Conservation (phyloP, 108 stramenopile species). For the Fragilaria radians region DNA sequence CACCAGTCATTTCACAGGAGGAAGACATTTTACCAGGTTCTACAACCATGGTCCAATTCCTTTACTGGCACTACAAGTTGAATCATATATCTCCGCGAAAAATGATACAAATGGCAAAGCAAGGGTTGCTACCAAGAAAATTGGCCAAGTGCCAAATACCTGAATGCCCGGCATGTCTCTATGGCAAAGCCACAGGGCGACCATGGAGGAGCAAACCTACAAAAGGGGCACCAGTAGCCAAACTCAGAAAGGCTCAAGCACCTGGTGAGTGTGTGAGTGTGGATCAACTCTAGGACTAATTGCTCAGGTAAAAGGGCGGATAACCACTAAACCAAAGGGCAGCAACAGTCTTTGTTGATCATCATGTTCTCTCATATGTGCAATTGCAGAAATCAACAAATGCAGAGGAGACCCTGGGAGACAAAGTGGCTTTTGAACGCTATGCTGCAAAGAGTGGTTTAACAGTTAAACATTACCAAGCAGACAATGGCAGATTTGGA, state of each 20-base stretch:
- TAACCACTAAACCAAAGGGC: constrained; percentile 9
- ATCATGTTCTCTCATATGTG: constrained; percentile 16
- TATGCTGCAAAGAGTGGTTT: constrained; percentile 1
- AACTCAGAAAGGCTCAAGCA: neutral
- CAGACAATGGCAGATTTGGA: constrained; percentile 23
- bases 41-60: neutral
- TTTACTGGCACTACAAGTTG: constrained; percentile 20
- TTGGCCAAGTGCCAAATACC: constrained; percentile 11
- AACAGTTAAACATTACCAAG: constrained; percentile 17
- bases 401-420: constrained; percentile 3
- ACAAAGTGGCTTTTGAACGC: constrained; percentile 6
- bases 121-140: constrained; percentile 10
- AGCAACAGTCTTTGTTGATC: constrained; percentile 24
- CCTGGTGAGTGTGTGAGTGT: constrained; percentile 25
- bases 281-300: constrained; percentile 28
- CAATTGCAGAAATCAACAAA: neutral
- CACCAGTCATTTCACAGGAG: neutral
- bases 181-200: constrained; percentile 15
- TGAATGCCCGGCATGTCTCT: constrained; percentile 15
- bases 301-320: constrained; percentile 17
- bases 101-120: constrained; percentile 3
- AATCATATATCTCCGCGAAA: constrained; percentile 13
- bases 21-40: neutral
- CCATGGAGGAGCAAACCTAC: constrained; percentile 18
- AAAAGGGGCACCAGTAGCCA: neutral